phyloP scores from a whole-genome alignment of 805 yeast genomes.

The Yarrowia yakushimensis region DNA sequence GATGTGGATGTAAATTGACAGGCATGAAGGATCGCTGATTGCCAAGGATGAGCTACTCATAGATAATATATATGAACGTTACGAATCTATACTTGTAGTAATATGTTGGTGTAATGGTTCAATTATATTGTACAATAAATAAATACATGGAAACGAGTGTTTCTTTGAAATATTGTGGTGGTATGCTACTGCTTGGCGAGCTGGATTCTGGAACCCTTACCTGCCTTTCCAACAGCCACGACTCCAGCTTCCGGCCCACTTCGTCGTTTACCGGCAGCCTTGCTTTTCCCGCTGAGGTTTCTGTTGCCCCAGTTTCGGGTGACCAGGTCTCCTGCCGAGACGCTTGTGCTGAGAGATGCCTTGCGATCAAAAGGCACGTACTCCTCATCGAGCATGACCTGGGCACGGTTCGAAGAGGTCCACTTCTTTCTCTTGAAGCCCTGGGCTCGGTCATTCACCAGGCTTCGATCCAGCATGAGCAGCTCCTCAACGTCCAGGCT shows the following conservation, averaged over 20 bases:
- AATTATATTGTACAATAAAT: constrained; percentile 7
- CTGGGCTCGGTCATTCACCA: background rate
- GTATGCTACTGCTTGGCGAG: background rate
- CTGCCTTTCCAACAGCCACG: background rate
- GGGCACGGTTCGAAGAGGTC: background rate
- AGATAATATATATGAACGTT: background rate
- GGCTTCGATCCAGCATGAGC: constrained; percentile 16
- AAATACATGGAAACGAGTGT: background rate
- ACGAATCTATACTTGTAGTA: too few relatives aligned
- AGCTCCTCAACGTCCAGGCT: constrained; percentile 8
- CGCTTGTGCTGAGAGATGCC: background rate
- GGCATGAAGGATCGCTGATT: background rate
- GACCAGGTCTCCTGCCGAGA: background rate
- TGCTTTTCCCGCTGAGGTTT: constrained; percentile 9
- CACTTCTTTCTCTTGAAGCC: background rate
- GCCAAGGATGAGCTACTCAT: background rate
- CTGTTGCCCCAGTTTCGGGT: constrained; percentile 22
- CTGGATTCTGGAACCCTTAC: background rate
- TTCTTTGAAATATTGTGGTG: background rate
- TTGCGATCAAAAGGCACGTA: background rate
- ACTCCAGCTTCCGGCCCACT: constrained; percentile 7
- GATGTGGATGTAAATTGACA: background rate
- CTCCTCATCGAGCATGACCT: constrained; percentile 3
- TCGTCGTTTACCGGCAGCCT: background rate
- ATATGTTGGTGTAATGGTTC: too few relatives aligned